phyloP scores from a whole-genome alignment of 1,284 basidiomycete species.

The Sphagnurus paluster region DNA sequence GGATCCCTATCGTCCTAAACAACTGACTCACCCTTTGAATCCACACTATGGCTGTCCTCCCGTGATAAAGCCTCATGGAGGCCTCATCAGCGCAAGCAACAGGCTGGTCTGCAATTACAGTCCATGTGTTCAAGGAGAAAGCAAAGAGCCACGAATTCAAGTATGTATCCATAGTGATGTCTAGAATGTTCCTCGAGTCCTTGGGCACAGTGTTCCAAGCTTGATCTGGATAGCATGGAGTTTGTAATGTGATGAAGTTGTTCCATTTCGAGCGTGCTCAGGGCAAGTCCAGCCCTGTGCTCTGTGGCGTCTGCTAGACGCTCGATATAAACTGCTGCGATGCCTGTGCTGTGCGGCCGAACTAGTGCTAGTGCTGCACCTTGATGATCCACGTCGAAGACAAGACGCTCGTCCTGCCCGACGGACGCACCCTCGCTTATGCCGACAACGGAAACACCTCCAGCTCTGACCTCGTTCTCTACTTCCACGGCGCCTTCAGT shows the following conservation, averaged over 20 bases:
- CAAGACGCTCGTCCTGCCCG: constrained; percentile 40
- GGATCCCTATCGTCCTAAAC: constrained; percentile 19
- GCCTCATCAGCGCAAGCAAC: too few relatives aligned
- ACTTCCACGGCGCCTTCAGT: constrained; percentile 52
- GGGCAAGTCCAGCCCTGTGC: constrained; percentile 7
- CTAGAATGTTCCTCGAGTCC: too few relatives aligned
- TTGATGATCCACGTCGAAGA: constrained; percentile 36
- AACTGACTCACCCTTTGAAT: neutral
- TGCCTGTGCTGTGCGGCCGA: neutral
- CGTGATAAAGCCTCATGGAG: too few relatives aligned
- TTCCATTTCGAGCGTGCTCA: constrained; percentile 16
- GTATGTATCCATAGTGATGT: too few relatives aligned
- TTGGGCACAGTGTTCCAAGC: too few relatives aligned
- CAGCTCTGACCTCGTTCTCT: constrained; percentile 49
- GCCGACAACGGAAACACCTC: constrained; percentile 45
- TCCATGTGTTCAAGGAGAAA: too few relatives aligned
- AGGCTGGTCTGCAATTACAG: too few relatives aligned
- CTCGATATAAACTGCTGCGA: constrained; percentile 1
- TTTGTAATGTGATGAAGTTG: constrained; percentile 4
- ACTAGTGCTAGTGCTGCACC: constrained; percentile 2
- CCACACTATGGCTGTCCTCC: too few relatives aligned
- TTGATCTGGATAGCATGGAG: neutral
- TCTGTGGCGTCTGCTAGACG: constrained; percentile 12
- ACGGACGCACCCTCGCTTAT: constrained; percentile 52
- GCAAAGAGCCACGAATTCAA: too few relatives aligned